Percentiles rank a stretch among this genome's conserved stretches.
Conservation (phyloP, 768 basidiomycete genomes). For the Tricholoma sp. region DNA sequence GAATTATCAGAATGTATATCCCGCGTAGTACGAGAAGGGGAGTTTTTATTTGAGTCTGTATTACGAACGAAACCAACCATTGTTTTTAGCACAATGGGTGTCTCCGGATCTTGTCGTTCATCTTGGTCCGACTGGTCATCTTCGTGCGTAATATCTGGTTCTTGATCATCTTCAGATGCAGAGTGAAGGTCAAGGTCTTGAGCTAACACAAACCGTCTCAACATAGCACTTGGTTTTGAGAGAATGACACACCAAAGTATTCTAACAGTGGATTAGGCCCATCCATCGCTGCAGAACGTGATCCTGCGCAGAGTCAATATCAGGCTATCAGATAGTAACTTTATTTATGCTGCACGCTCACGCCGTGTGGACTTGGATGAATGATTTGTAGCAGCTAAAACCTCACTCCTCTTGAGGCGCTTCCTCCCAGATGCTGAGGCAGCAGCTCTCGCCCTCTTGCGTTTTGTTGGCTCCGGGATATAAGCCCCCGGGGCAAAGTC, state of each 20-base stretch:
- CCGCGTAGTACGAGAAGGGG: not conserved
- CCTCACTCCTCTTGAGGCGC: slow-evolving; percentile 10
- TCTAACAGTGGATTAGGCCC: slow-evolving; percentile 40
- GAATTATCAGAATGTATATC: slow-evolving; percentile 26
- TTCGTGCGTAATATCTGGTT: slow-evolving; percentile 15
- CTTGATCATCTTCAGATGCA: slow-evolving; percentile 40
- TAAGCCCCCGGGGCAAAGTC: slow-evolving; percentile 43
- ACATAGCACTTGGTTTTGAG: not conserved
- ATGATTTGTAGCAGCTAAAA: not conserved
- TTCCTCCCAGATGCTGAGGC: slow-evolving; percentile 13
- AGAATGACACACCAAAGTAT: slow-evolving; percentile 41
- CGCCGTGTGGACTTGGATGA: slow-evolving; percentile 3
- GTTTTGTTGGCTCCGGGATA: slow-evolving; percentile 25
- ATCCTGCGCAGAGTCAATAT: not conserved
- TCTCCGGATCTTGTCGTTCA: slow-evolving; percentile 21
- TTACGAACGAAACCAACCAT: slow-evolving; percentile 10
- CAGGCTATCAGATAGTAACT: not conserved
- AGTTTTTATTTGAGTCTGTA: slow-evolving; percentile 5
- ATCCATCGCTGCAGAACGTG: slow-evolving; percentile 3
- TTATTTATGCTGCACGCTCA: not conserved
- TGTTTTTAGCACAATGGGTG: slow-evolving; percentile 18
- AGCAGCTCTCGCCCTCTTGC: slow-evolving; percentile 15
- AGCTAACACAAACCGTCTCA: slow-evolving; percentile 16
- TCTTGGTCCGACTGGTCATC: slow-evolving; percentile 18
- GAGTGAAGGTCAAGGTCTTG: slow-evolving; percentile 46